Conservation (phyloP, 2,329 filamentous ascomycete genomes). For the Pseudogymnoascus sp. region DNA sequence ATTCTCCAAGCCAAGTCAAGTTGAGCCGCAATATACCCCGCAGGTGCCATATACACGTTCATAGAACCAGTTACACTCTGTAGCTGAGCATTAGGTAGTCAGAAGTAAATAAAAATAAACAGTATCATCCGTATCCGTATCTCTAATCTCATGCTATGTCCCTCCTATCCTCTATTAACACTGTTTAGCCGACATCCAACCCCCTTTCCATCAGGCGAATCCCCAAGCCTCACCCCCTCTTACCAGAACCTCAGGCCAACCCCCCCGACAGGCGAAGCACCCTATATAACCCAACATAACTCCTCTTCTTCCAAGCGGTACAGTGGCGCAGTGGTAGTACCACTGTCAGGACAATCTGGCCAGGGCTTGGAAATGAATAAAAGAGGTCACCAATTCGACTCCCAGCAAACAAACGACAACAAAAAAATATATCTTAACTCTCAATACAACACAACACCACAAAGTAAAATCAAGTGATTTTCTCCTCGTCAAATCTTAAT, state of each 20-base stretch:
- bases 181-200: no score
- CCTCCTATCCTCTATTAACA: neutral
- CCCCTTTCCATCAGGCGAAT: neutral
- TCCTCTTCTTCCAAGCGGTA: neutral
- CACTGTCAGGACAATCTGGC: neutral
- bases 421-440: neutral
- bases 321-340: neutral
- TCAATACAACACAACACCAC: neutral
- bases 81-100: neutral
- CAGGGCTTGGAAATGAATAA: neutral
- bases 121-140: neutral
- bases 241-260: neutral
- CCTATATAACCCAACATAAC: neutral
- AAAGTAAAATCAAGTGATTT: slow-evolving; percentile 3
- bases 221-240: neutral
- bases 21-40: slow-evolving; percentile 1
- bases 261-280: neutral
- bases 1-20: neutral
- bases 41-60: neutral
- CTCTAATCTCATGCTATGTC: neutral
- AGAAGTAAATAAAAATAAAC: neutral
- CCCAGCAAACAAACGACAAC: neutral
- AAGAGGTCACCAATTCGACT: neutral
- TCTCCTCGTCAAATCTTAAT: neutral
- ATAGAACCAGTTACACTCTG: neutral